Conservation (phyloP, 441 rosid genomes). For the Bruguiera hainesii region DNA sequence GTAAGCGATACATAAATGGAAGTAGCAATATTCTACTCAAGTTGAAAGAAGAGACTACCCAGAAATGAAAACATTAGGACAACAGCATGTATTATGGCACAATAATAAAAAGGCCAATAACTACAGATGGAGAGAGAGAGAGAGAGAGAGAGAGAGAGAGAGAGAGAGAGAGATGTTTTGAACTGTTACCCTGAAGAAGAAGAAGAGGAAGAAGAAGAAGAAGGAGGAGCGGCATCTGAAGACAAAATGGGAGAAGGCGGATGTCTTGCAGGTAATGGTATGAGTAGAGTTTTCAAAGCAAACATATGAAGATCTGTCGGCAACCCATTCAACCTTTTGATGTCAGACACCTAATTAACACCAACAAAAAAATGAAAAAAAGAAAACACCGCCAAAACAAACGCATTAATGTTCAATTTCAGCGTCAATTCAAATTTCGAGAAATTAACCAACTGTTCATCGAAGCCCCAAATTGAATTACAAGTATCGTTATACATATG, state of each 20-base stretch:
- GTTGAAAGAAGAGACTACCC: no score
- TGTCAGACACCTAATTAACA: slow-evolving; percentile 45
- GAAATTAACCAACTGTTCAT: no score
- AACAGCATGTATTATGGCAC: neutral
- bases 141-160: slow-evolving; percentile 2
- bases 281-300: slow-evolving; percentile 48
- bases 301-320: slow-evolving; percentile 71
- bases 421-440: no score
- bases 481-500: no score
- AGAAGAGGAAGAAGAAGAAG: slow-evolving; percentile 32
- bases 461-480: no score
- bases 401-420: no score
- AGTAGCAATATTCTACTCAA: no score
- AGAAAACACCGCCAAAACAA: slow-evolving; percentile 9
- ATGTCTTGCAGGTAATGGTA: slow-evolving; percentile 63
- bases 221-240: slow-evolving; percentile 25
- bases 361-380: neutral
- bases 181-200: slow-evolving; percentile 33
- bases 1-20: no score
- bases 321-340: slow-evolving; percentile 55
- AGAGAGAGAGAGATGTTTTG: neutral
- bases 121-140: neutral
- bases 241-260: slow-evolving; percentile 43
- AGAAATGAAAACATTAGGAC: neutral
- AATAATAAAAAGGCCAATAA: no score